These are phyloP conservation scores for Wallacemonas rigidus DNA, from an alignment of 208 protist species.

Conservation along the genomic window DNA sequence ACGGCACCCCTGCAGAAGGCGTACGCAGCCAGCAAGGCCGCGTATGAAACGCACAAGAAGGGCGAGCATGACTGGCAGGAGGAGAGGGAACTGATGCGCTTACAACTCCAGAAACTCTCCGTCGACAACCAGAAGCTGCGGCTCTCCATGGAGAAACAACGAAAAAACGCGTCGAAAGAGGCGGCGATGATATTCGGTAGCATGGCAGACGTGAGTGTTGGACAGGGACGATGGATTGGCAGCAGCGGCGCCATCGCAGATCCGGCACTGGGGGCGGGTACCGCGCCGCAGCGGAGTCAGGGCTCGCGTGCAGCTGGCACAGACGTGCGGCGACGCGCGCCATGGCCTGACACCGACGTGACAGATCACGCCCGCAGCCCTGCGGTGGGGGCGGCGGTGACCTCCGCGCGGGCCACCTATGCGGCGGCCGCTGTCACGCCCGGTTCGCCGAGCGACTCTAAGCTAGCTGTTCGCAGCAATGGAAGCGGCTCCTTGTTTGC, in stretches of 20 bases:
- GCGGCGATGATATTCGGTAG: not conserved
- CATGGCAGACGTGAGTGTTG: not conserved
- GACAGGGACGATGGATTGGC: not conserved
- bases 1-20: conserved; percentile 38
- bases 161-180: not conserved
- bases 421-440: not conserved
- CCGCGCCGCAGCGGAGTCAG: not conserved
- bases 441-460: conserved; percentile 3
- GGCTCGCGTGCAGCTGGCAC: too few species aligned
- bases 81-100: conserved; percentile 55
- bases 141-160: conserved; percentile 40
- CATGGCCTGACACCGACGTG: too few species aligned
- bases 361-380: too few species aligned
- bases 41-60: conserved; percentile 29
- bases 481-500: conserved; percentile 10
- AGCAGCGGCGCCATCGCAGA: not conserved
- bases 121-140: conserved; percentile 75
- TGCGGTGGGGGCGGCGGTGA: too few species aligned
- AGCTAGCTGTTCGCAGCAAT: conserved; percentile 1
- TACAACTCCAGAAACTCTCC: conserved; percentile 57
- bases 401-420: not conserved
- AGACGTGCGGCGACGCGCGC: too few species aligned
- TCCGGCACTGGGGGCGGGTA: not conserved
- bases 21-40: conserved; percentile 38
- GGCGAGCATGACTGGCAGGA: conserved; percentile 48